Conservation (phyloP, 2,329 filamentous ascomycete species). For the Mollisiaceae sp. region DNA sequence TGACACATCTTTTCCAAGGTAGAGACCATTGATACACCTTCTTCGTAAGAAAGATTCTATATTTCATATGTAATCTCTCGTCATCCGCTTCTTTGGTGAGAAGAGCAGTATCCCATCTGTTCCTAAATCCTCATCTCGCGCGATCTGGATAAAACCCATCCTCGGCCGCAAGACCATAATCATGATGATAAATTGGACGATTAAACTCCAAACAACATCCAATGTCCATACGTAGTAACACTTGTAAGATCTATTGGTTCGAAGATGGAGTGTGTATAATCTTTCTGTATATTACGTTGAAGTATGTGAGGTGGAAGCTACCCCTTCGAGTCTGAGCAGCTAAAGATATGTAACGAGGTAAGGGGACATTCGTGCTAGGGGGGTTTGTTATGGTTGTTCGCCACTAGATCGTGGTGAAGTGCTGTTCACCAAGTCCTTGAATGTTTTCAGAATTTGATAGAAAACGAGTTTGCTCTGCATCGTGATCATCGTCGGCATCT, state of each 20-base stretch:
- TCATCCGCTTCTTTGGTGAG: background rate
- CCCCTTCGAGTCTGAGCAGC: background rate
- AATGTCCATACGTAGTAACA: background rate
- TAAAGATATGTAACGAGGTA: background rate
- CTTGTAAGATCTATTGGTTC: constrained; percentile 1
- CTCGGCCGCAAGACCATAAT: background rate
- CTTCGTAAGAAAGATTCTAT: constrained; percentile 1
- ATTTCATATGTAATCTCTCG: constrained; percentile 1
- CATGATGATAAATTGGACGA: constrained; percentile 1
- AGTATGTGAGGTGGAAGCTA: background rate
- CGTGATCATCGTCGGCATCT: background rate
- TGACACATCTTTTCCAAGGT: background rate
- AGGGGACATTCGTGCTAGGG: constrained; percentile 2
- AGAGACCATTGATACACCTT: constrained; percentile 4
- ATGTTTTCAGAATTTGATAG: background rate
- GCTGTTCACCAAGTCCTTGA: background rate
- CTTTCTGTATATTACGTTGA: background rate
- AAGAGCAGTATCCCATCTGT: background rate
- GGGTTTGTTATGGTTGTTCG: background rate
- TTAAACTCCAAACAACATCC: background rate
- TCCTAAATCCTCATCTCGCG: background rate
- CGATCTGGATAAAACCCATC: constrained; percentile 1
- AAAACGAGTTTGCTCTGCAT: background rate
- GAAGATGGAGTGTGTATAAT: background rate
- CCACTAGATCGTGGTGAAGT: constrained; percentile 3